Evolutionary conservation across 176 grass and related monocot species (phyloP).

Genomic region (Zizania latifolia): DNA sequence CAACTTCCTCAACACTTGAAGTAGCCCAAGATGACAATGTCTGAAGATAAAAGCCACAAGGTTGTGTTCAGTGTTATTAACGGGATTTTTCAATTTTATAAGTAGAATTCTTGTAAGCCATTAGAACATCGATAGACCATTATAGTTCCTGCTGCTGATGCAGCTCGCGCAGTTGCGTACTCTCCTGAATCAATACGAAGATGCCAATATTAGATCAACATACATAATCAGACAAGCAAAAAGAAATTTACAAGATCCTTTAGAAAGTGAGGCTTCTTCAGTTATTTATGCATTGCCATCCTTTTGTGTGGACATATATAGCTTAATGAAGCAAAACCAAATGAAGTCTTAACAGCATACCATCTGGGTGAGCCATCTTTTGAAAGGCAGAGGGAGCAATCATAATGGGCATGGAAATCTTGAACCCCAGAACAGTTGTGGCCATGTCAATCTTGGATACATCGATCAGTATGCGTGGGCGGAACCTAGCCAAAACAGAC

Average conservation of each 20-base stretch:
- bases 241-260: neutral
- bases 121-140: constrained; percentile 50
- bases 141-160: constrained; percentile 79
- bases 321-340: neutral
- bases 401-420: constrained; percentile 98
- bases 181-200: constrained; percentile 56
- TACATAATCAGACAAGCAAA: neutral
- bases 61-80: neutral
- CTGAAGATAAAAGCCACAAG: constrained; percentile 28
- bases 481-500: constrained; percentile 53
- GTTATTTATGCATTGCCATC: neutral
- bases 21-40: constrained; percentile 98
- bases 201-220: constrained; percentile 6
- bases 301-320: neutral
- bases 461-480: constrained; percentile 92
- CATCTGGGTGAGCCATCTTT: constrained; percentile 98
- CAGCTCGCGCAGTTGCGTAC: constrained; percentile 74
- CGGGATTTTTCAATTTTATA: neutral
- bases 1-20: constrained; percentile 95
- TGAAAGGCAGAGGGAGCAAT: constrained; percentile 85
- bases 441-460: constrained; percentile 87
- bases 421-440: constrained; percentile 87
- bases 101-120: neutral
- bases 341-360: constrained; percentile 19
- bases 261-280: neutral